These are phyloP conservation scores for Eutypella sp. DNA, from an alignment of 2,329 filamentous ascomycete genomes.

Conservation along the genomic window DNA sequence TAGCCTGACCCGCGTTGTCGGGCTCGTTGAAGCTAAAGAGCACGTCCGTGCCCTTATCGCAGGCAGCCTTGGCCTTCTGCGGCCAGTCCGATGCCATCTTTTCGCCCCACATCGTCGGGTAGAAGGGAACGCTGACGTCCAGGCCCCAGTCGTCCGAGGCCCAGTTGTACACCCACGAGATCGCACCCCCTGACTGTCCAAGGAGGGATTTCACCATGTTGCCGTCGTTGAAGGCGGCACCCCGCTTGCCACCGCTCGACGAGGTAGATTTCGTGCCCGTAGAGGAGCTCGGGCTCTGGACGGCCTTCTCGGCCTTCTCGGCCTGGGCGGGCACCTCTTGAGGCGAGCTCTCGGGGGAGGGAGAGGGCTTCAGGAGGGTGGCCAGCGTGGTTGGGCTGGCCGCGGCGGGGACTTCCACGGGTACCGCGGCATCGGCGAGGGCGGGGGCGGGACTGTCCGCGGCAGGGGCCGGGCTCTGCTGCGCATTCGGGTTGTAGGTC, in stretches of 20 bases:
- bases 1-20: conserved; percentile 55
- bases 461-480: conserved; percentile 8
- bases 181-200: conserved; percentile 14
- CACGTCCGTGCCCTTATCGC: conserved; percentile 48
- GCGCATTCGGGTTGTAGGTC: conserved; percentile 20
- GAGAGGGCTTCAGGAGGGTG: conserved; percentile 16
- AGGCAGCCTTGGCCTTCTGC: conserved; percentile 43
- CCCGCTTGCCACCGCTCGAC: conserved; percentile 21
- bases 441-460: background rate
- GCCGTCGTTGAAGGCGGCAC: conserved; percentile 29
- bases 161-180: conserved; percentile 31
- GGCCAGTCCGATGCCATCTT: conserved; percentile 47
- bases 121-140: conserved; percentile 45
- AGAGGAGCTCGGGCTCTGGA: background rate
- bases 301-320: background rate
- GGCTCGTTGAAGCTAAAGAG: conserved; percentile 70
- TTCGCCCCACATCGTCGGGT: conserved; percentile 60
- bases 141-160: conserved; percentile 26
- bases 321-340: conserved; percentile 7
- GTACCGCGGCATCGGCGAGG: background rate
- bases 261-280: conserved; percentile 1
- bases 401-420: conserved; percentile 6
- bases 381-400: conserved; percentile 19
- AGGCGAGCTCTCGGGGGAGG: conserved; percentile 4
- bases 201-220: conserved; percentile 21